phyloP scores from a whole-genome alignment of 2,329 filamentous ascomycete species.

The Didymella segeticola region DNA sequence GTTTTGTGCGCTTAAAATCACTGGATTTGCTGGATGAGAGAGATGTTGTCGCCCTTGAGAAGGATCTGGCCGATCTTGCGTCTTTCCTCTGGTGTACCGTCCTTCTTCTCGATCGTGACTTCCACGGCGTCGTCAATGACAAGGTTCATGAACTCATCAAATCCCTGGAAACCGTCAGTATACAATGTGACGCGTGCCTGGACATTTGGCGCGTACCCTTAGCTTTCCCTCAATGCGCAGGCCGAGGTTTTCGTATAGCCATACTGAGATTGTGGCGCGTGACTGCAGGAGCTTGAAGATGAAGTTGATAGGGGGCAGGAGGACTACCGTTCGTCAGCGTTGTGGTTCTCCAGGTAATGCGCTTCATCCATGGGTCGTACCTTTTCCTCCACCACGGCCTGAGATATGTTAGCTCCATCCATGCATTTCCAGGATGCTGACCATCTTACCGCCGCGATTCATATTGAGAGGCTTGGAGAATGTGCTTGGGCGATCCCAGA shows the following conservation, averaged over 20 bases:
- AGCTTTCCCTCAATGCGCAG: constrained; percentile 98
- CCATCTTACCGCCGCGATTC: constrained; percentile 17
- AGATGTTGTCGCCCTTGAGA: constrained; percentile 87
- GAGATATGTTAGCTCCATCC: constrained; percentile 46
- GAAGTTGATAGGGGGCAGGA: constrained; percentile 82
- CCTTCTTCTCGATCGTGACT: constrained; percentile 84
- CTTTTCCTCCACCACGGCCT: constrained; percentile 62
- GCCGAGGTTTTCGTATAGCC: constrained; percentile 94
- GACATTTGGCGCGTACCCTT: constrained; percentile 65
- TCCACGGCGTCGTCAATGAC: constrained; percentile 96
- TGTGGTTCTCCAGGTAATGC: constrained; percentile 9
- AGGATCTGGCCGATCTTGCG: constrained; percentile 83
- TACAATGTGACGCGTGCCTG: neutral
- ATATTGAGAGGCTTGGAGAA: neutral
- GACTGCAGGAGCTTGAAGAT: constrained; percentile 91
- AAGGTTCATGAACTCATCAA: constrained; percentile 99
- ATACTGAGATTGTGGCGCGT: constrained; percentile 87
- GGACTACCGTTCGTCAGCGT: constrained; percentile 54
- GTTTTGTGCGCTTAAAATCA: constrained; percentile 14
- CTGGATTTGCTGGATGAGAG: constrained; percentile 67
- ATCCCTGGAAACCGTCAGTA: constrained; percentile 68
- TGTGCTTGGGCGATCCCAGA: constrained; percentile 5
- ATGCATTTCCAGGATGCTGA: neutral
- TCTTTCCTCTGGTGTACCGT: constrained; percentile 72
- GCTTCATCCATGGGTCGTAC: constrained; percentile 26